Base-by-base conservation (phyloP, 2,329 filamentous ascomycete genomes). In the Sclerotinia trifoliorum region DNA sequence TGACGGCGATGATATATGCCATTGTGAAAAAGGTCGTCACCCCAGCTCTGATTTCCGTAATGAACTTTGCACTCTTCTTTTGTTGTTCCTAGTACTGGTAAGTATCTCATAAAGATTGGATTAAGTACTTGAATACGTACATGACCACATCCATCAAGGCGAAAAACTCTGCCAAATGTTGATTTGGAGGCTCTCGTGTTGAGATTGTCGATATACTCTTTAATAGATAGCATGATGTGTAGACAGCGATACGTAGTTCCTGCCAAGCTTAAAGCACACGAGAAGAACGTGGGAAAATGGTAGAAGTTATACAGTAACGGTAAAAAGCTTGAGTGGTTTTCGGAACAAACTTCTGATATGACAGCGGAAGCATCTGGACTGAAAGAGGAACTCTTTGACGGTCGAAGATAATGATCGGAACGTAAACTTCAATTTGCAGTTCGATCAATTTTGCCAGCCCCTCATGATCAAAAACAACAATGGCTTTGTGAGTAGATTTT, bases 1-100 rank as follows among this genome's bases (percentile, higher is more conserved):
- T 89, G 71, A 89, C 88, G 11, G 90, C 89, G 76, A 95, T 93
- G 74, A 95, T 94, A 79, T 94, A 94, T 19, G 91, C 90, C 91
- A 93, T 93, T 3, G 90, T 90, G 66, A 90, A 88, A 76, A 91
- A 91, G 2, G 92, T 95, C 1, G 92, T 93, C 66, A 94, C 78
- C 1, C 92, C 92, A 42, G 92, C 92, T 39, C 92, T 88, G 68
- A 95, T 80, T 78, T 95, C 92, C 29, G 87, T 90, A 71, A 92
- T 88, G 78, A 94, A 93, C 69, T 84, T 88, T 48, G 90, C 85
- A 49, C 86, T 86, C 69, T 85, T 84, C 61, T 92, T 87, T 75
- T 90, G 88, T 61, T 88, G 83, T 44, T 86, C 85, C 90, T 93
- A 69, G 46, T 17, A 54, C 3, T 3, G 21, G 21, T 67, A 11